Evolutionary conservation across 768 basidiomycete genomes (phyloP).

Genomic region (Baorangia bicolor): DNA sequence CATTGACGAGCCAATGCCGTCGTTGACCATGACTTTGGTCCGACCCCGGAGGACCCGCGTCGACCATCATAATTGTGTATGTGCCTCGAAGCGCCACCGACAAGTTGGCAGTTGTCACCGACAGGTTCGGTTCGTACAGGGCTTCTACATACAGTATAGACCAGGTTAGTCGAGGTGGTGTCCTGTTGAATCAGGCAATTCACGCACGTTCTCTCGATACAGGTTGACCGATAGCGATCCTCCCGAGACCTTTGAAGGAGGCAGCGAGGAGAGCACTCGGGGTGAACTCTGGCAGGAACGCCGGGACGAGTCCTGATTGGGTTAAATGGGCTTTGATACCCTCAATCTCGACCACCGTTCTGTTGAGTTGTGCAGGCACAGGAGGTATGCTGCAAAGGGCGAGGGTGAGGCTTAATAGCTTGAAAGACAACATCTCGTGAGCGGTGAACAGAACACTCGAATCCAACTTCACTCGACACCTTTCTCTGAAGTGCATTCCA

Average conservation of each 20-base stretch:
- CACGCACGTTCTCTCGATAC: slow-evolving; percentile 57
- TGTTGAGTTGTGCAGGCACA: slow-evolving; percentile 46
- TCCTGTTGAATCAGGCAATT: neutral
- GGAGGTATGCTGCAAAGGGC: slow-evolving; percentile 38
- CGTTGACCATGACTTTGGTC: slow-evolving; percentile 59
- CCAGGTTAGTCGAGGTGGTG: neutral
- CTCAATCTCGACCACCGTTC: slow-evolving; percentile 44
- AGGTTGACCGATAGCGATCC: slow-evolving; percentile 55
- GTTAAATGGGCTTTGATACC: slow-evolving; percentile 70
- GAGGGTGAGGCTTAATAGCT: slow-evolving; percentile 24
- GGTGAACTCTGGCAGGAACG: slow-evolving; percentile 55
- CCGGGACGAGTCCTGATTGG: slow-evolving; percentile 60
- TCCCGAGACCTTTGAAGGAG: slow-evolving; percentile 48
- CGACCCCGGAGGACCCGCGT: slow-evolving; percentile 66
- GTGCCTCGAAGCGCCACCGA: slow-evolving; percentile 45
- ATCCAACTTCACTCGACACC: neutral
- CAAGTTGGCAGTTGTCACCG: slow-evolving; percentile 49
- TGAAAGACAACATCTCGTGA: slow-evolving; percentile 17
- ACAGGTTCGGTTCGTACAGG: slow-evolving; percentile 50
- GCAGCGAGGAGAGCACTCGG: slow-evolving; percentile 59
- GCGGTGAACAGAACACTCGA: neutral
- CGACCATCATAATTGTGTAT: slow-evolving; percentile 74
- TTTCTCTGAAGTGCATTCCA: slow-evolving; percentile 14
- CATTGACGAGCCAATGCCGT: slow-evolving; percentile 81
- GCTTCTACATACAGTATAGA: slow-evolving; percentile 44